Conservation (phyloP, 306 rosid genomes). For the Citrullus mucosospermus region DNA sequence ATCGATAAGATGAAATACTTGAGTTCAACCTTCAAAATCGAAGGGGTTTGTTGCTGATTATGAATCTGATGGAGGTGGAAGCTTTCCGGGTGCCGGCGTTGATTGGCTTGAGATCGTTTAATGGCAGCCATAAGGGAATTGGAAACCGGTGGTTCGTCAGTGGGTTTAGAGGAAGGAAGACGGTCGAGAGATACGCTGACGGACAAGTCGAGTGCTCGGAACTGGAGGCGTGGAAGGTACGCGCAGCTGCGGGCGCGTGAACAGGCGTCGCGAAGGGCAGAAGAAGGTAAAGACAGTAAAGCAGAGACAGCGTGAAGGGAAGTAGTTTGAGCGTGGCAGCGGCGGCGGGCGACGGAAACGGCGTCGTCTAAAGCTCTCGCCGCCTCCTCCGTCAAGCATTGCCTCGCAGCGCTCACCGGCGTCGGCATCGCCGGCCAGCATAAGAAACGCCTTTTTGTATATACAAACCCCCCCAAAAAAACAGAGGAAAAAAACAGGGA, state of each 20-base stretch:
- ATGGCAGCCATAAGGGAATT: conserved; percentile 96
- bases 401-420: conserved; percentile 92
- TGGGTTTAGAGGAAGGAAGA: conserved; percentile 34
- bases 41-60: conserved; percentile 43
- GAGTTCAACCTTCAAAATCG: conserved; percentile 68
- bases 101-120: conserved; percentile 88
- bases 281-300: conserved; percentile 47
- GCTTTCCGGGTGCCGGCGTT: conserved; percentile 79
- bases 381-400: conserved; percentile 85
- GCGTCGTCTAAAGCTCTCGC: conserved; percentile 80
- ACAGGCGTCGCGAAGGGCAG: conserved; percentile 69
- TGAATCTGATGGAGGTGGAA: conserved; percentile 65
- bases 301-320: conserved; percentile 88
- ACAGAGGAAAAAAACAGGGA: background rate
- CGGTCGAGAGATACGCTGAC: conserved; percentile 90
- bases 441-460: conserved; percentile 4
- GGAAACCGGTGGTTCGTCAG: conserved; percentile 70
- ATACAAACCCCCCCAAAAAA: background rate
- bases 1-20: conserved; percentile 76
- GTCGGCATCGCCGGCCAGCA: conserved; percentile 99
- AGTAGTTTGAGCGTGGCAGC: conserved; percentile 79
- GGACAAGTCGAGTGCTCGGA: conserved; percentile 73
- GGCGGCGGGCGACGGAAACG: conserved; percentile 63
- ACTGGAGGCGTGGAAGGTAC: conserved; percentile 62
- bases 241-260: conserved; percentile 60